Evolutionary conservation across 176 grass and related monocot genomes (phyloP).

Genomic region (Oryza punctata): DNA sequence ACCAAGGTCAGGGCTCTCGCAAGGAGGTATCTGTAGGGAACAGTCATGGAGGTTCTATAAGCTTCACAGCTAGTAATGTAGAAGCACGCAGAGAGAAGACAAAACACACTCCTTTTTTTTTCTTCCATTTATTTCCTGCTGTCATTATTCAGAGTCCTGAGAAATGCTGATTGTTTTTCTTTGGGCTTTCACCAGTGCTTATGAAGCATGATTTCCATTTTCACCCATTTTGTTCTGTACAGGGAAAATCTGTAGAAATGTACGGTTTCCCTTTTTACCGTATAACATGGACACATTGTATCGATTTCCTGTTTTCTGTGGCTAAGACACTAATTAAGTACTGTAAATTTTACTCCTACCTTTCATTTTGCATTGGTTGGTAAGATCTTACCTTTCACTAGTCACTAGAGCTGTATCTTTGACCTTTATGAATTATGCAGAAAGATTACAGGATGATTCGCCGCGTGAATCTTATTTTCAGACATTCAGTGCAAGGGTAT

Average conservation of each 20-base stretch:
- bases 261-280: background rate
- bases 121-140: background rate
- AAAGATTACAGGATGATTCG: background rate
- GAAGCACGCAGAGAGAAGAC: slow-evolving; percentile 12
- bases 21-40: slow-evolving; percentile 72
- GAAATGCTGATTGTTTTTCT: background rate
- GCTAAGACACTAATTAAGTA: background rate
- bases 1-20: slow-evolving; percentile 89
- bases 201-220: background rate
- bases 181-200: background rate
- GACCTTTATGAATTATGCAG: background rate
- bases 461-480: background rate
- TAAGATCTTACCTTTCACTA: background rate
- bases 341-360: background rate
- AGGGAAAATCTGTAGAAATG: slow-evolving; percentile 7
- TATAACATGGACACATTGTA: background rate
- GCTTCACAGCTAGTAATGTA: background rate
- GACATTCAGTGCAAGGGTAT: background rate
- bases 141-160: background rate
- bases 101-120: background rate
- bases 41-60: background rate
- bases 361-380: background rate
- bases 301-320: background rate
- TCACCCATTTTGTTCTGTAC: background rate
- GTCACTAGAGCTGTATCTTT: background rate